phyloP scores from a whole-genome alignment of 352 stramenopile genomes.

The Globisporangium carolinianum region DNA sequence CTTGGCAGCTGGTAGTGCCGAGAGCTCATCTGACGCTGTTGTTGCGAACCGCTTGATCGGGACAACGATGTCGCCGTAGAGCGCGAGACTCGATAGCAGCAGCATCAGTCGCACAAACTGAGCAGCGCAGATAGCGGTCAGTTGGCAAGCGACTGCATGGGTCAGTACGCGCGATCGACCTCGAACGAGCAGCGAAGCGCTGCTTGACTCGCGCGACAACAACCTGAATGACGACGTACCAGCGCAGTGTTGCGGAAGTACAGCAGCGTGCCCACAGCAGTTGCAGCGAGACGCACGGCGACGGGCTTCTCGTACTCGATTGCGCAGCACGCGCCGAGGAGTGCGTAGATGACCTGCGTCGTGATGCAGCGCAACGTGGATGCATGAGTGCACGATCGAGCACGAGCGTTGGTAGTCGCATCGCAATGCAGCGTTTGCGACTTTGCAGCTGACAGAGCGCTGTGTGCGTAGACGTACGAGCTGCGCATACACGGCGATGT shows the following conservation, averaged over 20 bases:
- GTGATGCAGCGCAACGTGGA: neutral
- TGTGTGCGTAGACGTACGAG: slow-evolving; percentile 18
- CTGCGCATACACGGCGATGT: slow-evolving; percentile 40
- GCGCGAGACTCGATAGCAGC: slow-evolving; percentile 40
- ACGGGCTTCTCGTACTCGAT: slow-evolving; percentile 52
- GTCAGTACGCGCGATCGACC: neutral
- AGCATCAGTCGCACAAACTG: slow-evolving; percentile 59
- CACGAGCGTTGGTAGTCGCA: neutral
- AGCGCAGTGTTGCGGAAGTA: slow-evolving; percentile 63
- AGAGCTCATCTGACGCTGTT: slow-evolving; percentile 4
- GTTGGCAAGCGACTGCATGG: neutral
- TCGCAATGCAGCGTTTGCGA: neutral
- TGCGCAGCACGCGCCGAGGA: slow-evolving; percentile 22
- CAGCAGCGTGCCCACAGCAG: slow-evolving; percentile 22
- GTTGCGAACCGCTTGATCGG: slow-evolving; percentile 21
- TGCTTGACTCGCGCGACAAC: neutral
- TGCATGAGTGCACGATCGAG: too few species aligned
- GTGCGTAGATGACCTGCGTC: slow-evolving; percentile 20
- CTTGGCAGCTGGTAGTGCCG: slow-evolving; percentile 12
- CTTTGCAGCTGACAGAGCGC: neutral
- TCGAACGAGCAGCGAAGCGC: too few species aligned
- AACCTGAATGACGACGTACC: slow-evolving; percentile 16
- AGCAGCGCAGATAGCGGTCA: neutral
- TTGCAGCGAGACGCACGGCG: slow-evolving; percentile 31
- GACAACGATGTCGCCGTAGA: slow-evolving; percentile 52